These are phyloP conservation scores for Phyllosticta capitalensis DNA, from an alignment of 2,329 filamentous ascomycete genomes.

Conservation along the genomic window DNA sequence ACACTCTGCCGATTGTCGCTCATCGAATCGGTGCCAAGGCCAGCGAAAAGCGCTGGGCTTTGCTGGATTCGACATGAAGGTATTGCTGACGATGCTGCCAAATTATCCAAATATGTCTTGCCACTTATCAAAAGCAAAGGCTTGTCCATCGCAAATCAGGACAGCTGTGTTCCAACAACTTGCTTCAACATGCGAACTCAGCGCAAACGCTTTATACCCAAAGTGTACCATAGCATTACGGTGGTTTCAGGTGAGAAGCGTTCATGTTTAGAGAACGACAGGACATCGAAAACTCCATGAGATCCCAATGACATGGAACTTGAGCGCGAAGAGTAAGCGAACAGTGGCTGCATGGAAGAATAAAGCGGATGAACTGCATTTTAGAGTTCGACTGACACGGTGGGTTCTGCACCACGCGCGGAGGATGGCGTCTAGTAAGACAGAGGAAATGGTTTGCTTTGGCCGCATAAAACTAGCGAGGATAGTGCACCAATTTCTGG, in stretches of 20 bases:
- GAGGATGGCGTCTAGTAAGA: background rate
- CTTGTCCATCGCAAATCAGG: background rate
- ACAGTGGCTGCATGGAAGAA: background rate
- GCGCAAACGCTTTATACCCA: background rate
- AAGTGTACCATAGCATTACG: background rate
- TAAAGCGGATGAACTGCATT: background rate
- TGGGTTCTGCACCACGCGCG: background rate
- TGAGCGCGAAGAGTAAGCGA: background rate
- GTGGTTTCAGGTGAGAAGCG: background rate
- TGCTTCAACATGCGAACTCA: background rate
- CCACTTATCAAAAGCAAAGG: background rate
- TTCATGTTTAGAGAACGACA: background rate
- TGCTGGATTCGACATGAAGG: constrained; percentile 11
- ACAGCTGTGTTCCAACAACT: background rate
- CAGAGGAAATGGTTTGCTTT: background rate
- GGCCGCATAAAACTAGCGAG: background rate
- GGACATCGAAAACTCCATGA: background rate
- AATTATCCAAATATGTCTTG: background rate
- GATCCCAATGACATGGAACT: background rate
- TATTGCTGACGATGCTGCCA: background rate
- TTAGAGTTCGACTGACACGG: background rate
- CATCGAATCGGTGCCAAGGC: constrained; percentile 52
- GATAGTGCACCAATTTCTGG: background rate
- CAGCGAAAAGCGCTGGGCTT: constrained; percentile 55
- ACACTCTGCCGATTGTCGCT: constrained; percentile 58